phyloP scores from a whole-genome alignment of 1,139 yeast genomes.

The Magnusiomyces tetraspermus region DNA sequence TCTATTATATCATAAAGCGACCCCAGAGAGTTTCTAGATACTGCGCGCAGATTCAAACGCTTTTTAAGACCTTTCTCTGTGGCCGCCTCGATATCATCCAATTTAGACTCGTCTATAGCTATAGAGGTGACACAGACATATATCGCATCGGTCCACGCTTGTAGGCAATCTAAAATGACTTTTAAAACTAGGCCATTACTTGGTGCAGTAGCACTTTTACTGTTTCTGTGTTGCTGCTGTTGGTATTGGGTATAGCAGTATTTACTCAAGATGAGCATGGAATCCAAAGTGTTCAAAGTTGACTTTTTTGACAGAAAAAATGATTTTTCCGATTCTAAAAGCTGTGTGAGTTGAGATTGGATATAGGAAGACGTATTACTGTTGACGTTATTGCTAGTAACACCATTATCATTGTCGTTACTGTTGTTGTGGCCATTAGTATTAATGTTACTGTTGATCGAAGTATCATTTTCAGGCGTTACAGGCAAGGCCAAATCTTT shows the following conservation, averaged over 20 bases:
- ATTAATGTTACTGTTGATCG: too few relatives aligned
- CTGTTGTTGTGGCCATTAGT: too few relatives aligned
- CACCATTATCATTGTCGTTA: too few relatives aligned
- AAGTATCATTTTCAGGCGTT: too few relatives aligned
- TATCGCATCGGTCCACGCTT: background rate
- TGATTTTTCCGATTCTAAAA: background rate
- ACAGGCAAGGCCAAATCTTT: too few relatives aligned
- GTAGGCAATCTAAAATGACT: background rate
- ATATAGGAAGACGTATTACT: too few relatives aligned
- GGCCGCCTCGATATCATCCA: background rate
- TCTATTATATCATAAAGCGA: background rate
- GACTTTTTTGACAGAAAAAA: background rate
- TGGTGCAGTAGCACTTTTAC: background rate
- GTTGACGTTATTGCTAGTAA: too few relatives aligned
- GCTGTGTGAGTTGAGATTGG: background rate
- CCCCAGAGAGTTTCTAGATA: background rate
- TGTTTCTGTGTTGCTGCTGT: background rate
- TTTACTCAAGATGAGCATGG: background rate
- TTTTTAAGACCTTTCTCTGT: background rate
- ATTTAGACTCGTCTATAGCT: background rate
- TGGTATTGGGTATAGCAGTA: background rate
- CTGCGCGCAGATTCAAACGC: background rate
- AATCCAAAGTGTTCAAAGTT: background rate
- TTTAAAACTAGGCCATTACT: background rate
- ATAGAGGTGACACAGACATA: background rate